Conservation (phyloP, 352 stramenopile genomes). For the Thraustochytrium striatum region DNA sequence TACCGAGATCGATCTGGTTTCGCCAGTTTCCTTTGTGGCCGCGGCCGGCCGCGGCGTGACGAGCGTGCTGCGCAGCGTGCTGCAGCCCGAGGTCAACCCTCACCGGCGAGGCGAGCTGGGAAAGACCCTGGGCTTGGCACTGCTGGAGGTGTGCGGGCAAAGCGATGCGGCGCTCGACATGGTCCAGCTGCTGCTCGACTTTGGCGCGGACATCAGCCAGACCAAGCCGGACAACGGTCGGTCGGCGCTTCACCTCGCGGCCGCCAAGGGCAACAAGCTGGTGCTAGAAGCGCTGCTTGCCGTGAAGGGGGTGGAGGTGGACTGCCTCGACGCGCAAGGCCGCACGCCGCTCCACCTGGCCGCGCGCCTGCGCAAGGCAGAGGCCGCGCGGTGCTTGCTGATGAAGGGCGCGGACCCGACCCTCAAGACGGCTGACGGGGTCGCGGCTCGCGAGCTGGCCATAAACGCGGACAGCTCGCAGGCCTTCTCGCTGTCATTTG, state of each 20-base stretch:
- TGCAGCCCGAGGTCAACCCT: neutral
- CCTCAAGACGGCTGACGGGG: neutral
- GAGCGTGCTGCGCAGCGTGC: constrained; percentile 8
- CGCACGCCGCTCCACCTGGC: constrained; percentile 34
- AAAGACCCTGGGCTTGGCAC: neutral
- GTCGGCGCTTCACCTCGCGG: constrained; percentile 2
- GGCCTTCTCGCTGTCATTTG: constrained; percentile 34
- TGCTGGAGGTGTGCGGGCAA: constrained; percentile 1
- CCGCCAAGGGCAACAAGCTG: constrained; percentile 36
- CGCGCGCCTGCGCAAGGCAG: constrained; percentile 21
- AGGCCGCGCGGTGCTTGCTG: neutral
- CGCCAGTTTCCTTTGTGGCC: neutral
- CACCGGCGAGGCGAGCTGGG: neutral
- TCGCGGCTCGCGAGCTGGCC: neutral
- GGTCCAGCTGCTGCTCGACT: constrained; percentile 7
- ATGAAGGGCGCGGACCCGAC: constrained; percentile 20
- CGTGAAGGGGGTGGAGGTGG: neutral
- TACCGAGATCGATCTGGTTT: neutral
- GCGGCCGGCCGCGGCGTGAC: neutral
- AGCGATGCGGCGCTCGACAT: neutral
- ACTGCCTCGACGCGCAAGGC: constrained; percentile 12
- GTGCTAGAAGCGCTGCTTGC: neutral
- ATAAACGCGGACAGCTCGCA: neutral
- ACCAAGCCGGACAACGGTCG: neutral
- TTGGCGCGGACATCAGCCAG: constrained; percentile 15